Conservation (phyloP, 1,284 basidiomycete genomes). For the Ganoderma lucidum region DNA sequence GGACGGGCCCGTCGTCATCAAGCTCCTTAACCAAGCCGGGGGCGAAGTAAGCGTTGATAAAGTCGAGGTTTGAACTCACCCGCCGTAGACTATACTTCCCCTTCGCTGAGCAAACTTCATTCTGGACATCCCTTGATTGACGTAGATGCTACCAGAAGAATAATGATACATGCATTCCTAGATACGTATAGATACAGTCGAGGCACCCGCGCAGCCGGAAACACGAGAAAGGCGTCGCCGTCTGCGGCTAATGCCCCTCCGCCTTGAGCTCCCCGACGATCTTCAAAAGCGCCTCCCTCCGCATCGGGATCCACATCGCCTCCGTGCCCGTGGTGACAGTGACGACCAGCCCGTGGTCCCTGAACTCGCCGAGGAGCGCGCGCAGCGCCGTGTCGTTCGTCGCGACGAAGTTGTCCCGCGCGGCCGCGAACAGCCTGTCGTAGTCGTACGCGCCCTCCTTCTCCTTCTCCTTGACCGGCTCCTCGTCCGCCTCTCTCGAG, state of each 20-base stretch:
- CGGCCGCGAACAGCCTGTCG: slow-evolving; percentile 68
- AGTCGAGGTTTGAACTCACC: neutral
- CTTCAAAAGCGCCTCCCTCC: slow-evolving; percentile 66
- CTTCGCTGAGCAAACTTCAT: too few species aligned
- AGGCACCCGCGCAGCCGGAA: neutral
- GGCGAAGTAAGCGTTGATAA: neutral
- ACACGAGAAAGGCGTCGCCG: neutral
- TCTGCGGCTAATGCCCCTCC: slow-evolving; percentile 22
- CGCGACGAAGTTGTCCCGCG: slow-evolving; percentile 85
- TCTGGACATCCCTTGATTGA: neutral
- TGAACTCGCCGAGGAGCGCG: slow-evolving; percentile 86
- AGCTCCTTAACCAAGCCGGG: neutral
- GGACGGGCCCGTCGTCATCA: neutral
- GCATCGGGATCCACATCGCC: slow-evolving; percentile 84
- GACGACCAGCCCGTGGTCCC: slow-evolving; percentile 86
- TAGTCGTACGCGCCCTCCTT: slow-evolving; percentile 67
- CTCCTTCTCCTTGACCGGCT: slow-evolving; percentile 41
- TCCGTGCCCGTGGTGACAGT: slow-evolving; percentile 59
- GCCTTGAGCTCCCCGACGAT: slow-evolving; percentile 41
- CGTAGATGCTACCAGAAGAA: neutral
- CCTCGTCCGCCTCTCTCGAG: slow-evolving; percentile 40
- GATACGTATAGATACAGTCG: slow-evolving; percentile 3
- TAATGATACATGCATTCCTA: neutral
- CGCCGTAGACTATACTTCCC: too few species aligned
- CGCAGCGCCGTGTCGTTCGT: slow-evolving; percentile 86